These are phyloP conservation scores for Melanopsichium pennsylvanicum DNA, from an alignment of 1,284 basidiomycete species.

Conservation along the genomic window DNA sequence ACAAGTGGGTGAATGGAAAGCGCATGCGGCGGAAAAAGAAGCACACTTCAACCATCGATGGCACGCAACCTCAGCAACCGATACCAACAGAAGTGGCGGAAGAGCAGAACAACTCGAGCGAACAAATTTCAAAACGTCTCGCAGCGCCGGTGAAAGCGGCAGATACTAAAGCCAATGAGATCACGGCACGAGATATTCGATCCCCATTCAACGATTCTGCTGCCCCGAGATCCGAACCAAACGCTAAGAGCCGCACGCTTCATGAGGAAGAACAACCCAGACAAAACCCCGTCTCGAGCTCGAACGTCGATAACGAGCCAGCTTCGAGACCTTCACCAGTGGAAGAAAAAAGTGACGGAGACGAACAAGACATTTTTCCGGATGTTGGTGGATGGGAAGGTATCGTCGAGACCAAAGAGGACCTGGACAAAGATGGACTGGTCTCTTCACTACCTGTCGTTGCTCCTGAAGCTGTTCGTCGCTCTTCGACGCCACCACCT, in stretches of 20 bases:
- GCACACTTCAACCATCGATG: constrained; percentile 8
- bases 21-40: constrained; percentile 69
- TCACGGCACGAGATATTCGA: no score
- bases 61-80: background rate
- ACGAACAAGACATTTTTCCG: constrained; percentile 76
- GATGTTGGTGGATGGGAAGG: constrained; percentile 84
- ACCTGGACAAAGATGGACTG: constrained; percentile 52
- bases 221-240: no score
- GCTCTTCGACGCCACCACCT: background rate
- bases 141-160: no score
- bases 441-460: background rate
- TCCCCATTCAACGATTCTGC: no score
- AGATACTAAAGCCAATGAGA: no score
- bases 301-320: no score
- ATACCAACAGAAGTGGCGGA: background rate
- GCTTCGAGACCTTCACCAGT: background rate
- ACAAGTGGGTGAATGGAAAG: constrained; percentile 63
- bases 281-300: no score
- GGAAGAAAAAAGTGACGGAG: background rate
- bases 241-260: no score
- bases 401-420: constrained; percentile 58
- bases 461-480: background rate
- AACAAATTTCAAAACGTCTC: no score
- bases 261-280: no score
- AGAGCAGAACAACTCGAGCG: background rate